Evolutionary conservation across 495 filamentous ascomycete genomes (phyloP), one percentile per base, ranked within the genome.

Genomic region (Penicillium roqueforti): DNA sequence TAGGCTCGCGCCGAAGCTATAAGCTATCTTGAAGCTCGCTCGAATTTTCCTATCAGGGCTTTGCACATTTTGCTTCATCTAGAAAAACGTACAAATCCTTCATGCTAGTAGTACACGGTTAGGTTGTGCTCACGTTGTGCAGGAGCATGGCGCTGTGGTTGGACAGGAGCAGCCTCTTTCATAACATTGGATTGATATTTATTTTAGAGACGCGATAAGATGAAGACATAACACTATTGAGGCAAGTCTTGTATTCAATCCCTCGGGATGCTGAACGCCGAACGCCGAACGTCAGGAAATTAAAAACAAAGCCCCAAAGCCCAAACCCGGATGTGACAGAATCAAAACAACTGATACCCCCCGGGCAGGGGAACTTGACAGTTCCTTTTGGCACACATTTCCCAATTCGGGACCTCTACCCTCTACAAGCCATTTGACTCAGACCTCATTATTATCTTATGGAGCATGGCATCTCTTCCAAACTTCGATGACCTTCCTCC

Each of bases 401-500:
- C 11, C 6, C 19, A 19, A 26, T 13, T 39, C 10, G 34, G 14
- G 20, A 0, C 14, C n/a, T 39, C 5, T 37, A 1, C 26, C 13
- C 16, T n/a, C 4, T 19, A 34, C 18, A 2, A 43, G 5, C 10
- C 14, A 26, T 11, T 14, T 26, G 23, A 28, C 16, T 14, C 29
- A 32, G 11, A 13, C 29, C 10, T 32, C 6, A 5, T 25, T 3
- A 6, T 28, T 16, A 28, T 18, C 5, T 26, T 18, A 3, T 7
- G 28, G 25, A 14, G 26, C 14, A 53, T 34, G 8, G 55, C 58
- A 46, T 13, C 22, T 10, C 16, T 47, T n/a, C 80, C 77, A 0
- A 68, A 77, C 34, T 87, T 83, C 57, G 82, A 86, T 51, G 63
- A 76, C 56, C 75, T 87, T 2, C 83, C 85, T 4, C 63, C 68